A percentile compares a stretch with the other conserved stretches of the same genome.
Conservation (phyloP, 1,284 basidiomycete species). For the Papiliotrema laurentii region DNA sequence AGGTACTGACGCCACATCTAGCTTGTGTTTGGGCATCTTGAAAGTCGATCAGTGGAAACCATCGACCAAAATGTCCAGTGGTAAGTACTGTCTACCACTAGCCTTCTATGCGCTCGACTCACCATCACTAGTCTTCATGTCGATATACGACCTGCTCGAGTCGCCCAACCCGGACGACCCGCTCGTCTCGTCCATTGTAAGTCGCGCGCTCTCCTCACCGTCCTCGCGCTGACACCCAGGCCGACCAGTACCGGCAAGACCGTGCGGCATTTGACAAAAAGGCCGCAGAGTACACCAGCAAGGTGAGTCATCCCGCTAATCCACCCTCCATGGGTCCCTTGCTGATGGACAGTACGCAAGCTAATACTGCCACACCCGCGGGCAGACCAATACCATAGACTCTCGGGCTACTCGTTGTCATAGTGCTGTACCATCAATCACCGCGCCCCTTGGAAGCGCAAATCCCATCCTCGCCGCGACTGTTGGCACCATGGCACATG, state of each 20-base stretch:
- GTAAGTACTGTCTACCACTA: slow-evolving; percentile 48
- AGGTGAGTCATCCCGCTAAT: slow-evolving; percentile 20
- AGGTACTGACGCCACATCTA: slow-evolving; percentile 36
- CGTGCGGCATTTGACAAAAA: slow-evolving; percentile 38
- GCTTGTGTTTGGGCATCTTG: slow-evolving; percentile 51
- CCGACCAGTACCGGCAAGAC: slow-evolving; percentile 44
- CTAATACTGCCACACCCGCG: too few species aligned
- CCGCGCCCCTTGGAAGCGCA: too few species aligned
- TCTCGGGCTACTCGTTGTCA: too few species aligned
- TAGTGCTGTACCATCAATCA: too few species aligned
- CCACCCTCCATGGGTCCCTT: not conserved
- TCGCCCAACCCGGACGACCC: slow-evolving; percentile 86
- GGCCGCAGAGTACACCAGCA: slow-evolving; percentile 40
- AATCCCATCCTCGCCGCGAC: too few species aligned
- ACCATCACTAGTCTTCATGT: slow-evolving; percentile 62
- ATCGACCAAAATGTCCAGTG: slow-evolving; percentile 67
- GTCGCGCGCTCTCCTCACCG: not conserved
- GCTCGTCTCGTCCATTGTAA: slow-evolving; percentile 55
- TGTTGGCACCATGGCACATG: not conserved
- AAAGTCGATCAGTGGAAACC: slow-evolving; percentile 72
- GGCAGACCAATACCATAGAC: too few species aligned
- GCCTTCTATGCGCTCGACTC: not conserved
- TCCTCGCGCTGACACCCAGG: slow-evolving; percentile 23
- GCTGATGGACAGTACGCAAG: not conserved
- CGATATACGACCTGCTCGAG: slow-evolving; percentile 79